Evolutionary conservation across 805 yeast genomes (phyloP).

Genomic region (Kluyveromyces dobzhanskii): DNA sequence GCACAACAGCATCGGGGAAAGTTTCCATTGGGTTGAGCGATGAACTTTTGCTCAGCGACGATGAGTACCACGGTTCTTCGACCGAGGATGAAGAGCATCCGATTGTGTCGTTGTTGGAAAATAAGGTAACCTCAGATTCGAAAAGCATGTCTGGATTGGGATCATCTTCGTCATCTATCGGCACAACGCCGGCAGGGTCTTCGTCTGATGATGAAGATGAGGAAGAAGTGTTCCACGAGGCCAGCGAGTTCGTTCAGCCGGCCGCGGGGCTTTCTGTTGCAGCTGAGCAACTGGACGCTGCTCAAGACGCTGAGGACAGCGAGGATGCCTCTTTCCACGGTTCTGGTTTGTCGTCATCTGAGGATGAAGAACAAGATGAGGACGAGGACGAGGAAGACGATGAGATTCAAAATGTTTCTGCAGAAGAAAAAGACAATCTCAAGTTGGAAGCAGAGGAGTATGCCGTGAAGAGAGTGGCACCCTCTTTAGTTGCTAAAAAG

Average conservation of each 20-base stretch:
- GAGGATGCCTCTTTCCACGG: conserved; percentile 12
- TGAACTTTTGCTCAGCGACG: conserved; percentile 4
- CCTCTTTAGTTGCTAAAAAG: not conserved
- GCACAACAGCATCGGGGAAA: not conserved
- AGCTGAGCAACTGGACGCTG: conserved; percentile 17
- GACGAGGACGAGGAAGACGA: conserved; percentile 14
- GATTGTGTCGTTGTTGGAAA: not conserved
- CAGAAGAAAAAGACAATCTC: conserved; percentile 9
- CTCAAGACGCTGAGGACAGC: conserved; percentile 28
- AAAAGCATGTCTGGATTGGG: not conserved
- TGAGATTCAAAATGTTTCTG: conserved; percentile 14
- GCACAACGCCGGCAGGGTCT: not conserved
- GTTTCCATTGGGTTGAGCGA: not conserved
- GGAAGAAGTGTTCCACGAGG: conserved; percentile 18
- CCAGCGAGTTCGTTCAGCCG: conserved; percentile 20
- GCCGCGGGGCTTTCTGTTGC: too few species aligned
- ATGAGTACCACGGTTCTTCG: conserved; percentile 3
- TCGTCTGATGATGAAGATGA: conserved; percentile 4
- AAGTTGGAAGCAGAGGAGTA: conserved; percentile 31
- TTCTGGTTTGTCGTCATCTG: not conserved
- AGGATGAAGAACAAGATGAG: too few species aligned
- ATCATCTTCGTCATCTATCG: not conserved
- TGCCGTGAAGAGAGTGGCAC: not conserved
- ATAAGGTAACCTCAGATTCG: not conserved
- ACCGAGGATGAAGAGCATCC: conserved; percentile 1